Base-by-base conservation (phyloP, 2,329 filamentous ascomycete genomes). In the Trichoderma semiorbis region DNA sequence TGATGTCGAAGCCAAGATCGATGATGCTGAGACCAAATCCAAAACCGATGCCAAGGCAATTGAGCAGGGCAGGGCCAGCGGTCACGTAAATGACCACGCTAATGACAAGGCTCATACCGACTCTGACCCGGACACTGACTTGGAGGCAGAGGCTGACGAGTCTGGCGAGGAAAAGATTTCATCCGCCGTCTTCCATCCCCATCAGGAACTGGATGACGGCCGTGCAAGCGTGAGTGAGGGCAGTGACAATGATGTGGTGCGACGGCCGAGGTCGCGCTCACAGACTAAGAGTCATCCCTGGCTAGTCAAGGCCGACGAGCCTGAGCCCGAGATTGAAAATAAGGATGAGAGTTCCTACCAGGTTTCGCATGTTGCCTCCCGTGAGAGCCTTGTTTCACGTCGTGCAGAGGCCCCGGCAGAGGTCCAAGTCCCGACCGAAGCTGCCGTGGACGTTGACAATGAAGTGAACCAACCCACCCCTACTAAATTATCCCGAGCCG, bases 121-220 rank as follows among this genome's bases (percentile, higher is more conserved):
- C 47, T 58, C 60, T 8, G 24, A 60, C 50, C 63, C 28, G 18
- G 62, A 68, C 39, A 62, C 67, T 62, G 67, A 79, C 53, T 74
- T 73, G 21, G 85, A 88, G 60, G 84, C 83, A 24, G 75, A 76
- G 24, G 76, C 75, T 21, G 87, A 89, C 53, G 87, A 89, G 71
- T 94, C 92, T 16, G 91, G 93, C 72, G 90, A 93, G 79, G 93
- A 96, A 80, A 93, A 95, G 80, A 94, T 96, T 74, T 94, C 92
- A n/a, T 95, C 92, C 36, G 93, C 93, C 28, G 86, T 94, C 53
- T 96, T 96, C 79, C 86, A 94, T 62, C 93, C 93, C 55, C 93
- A 95, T 83, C 90, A 93, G 76, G 86, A 86, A 58, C 80, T 85
- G 53, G 84, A 77, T 60, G 81, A 81, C 63, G 75, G 78, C 60